Evolutionary conservation across 1,284 basidiomycete species (phyloP).

Genomic region (Sporisorium exsertum): DNA sequence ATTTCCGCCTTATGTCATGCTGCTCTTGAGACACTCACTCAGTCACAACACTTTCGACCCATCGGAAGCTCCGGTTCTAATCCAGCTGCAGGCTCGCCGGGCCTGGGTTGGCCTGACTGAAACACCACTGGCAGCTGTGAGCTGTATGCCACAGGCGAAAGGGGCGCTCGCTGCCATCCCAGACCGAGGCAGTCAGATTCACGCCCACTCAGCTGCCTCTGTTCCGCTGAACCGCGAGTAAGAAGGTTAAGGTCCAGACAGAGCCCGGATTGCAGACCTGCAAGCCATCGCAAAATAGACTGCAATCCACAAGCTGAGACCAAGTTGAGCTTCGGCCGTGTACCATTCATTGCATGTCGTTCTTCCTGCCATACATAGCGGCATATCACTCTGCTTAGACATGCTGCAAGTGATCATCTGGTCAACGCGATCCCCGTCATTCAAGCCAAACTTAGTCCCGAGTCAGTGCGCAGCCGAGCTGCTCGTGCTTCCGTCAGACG

Average conservation of each 20-base stretch:
- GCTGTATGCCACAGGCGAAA: conserved; percentile 2
- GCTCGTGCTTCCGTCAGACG: background rate
- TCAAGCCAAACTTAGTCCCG: background rate
- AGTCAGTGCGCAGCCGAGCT: background rate
- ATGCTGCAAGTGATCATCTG: conserved; percentile 7
- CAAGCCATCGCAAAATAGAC: background rate
- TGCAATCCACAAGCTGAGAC: conserved; percentile 9
- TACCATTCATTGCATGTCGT: conserved; percentile 8
- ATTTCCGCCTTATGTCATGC: conserved; percentile 3
- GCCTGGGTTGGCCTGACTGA: background rate
- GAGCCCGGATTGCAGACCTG: background rate
- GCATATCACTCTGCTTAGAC: conserved; percentile 37
- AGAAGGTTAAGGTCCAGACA: background rate
- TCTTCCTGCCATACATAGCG: conserved; percentile 2
- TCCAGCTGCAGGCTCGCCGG: background rate
- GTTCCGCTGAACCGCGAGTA: no score
- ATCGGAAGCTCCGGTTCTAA: background rate
- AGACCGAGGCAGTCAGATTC: background rate
- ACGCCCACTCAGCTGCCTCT: background rate
- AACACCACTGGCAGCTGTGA: conserved; percentile 1
- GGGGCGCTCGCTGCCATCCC: background rate
- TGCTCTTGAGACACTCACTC: background rate
- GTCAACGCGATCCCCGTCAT: background rate
- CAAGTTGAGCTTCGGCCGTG: background rate
- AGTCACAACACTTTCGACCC: background rate